Base-by-base conservation (phyloP, 1,139 yeast genomes). In the Taphrina confusa region DNA sequence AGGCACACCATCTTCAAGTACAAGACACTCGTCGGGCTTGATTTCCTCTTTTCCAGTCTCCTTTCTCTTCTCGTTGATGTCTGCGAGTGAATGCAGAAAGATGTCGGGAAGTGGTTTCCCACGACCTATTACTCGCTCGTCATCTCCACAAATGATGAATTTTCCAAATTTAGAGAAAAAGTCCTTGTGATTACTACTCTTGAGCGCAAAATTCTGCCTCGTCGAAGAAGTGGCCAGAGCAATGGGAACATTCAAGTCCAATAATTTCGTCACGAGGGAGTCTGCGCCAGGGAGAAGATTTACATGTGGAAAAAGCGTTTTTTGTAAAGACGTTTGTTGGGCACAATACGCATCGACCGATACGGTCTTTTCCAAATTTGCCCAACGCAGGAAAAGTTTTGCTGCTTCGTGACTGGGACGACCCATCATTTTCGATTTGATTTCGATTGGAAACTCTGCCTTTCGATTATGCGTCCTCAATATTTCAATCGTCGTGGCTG, bases 101-200 rank as follows among this genome's bases (percentile, higher is more conserved):
- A 92, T 90, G 70, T 90, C 95, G 2, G 98, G 98, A 63, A 78
- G 77, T 11, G 98, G 98, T 70, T 92, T 92, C 3, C 98, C 97
- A 64, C 84, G 80, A 1, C 96, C 97, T 22, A 76, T 76, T 59
- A 92, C 82, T 57, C 95, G 80, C 40, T 80, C 74, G 70, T 92
- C 95, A 73, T 92, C 97, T 3, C 97, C 97, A 1, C 91, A 85
- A 20, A 92, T 86, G 22, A 87, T 76, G 14, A 78, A 77, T 18
- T 64, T 62, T 25, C 31, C 20, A 69, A 92, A 92, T 46, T 80
- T 70, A 3, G 78, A 78, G 66, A 88, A 85, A 1, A 83, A 82
- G 36, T 76, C 72, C 59, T 89, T 76, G 70, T 87, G 92, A 4
- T 71, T 65, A 33, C 52, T 73, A 0, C 97, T 89, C 71, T 92